phyloP scores from a whole-genome alignment of 2,329 filamentous ascomycete species.

The Hypoxylon rubiginosum region DNA sequence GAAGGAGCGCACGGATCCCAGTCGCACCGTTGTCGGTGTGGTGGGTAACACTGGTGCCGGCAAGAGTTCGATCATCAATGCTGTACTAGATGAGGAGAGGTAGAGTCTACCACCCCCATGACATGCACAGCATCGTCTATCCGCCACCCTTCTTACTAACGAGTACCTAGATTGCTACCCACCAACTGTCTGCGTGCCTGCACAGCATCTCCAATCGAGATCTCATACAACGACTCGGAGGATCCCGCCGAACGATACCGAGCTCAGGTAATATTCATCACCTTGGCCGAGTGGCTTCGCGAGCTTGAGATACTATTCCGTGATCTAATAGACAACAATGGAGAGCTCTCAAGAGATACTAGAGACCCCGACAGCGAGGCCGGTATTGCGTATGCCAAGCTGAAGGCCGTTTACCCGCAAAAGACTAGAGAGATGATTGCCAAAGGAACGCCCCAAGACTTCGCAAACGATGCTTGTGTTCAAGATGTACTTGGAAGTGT shows the following conservation, averaged over 20 bases:
- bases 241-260: conserved; percentile 45
- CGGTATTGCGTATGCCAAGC: conserved; percentile 47
- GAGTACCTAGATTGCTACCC: conserved; percentile 41
- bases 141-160: conserved; percentile 1
- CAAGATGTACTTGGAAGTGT: conserved; percentile 45
- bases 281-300: conserved; percentile 42
- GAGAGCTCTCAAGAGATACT: conserved; percentile 43
- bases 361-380: conserved; percentile 45
- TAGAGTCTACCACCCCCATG: conserved; percentile 23
- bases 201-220: conserved; percentile 48
- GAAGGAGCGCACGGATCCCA: conserved; percentile 53
- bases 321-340: conserved; percentile 44
- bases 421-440: conserved; percentile 49
- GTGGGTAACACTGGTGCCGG: conserved; percentile 73
- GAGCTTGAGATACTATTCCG: conserved; percentile 46
- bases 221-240: conserved; percentile 49
- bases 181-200: conserved; percentile 48
- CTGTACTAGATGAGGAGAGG: conserved; percentile 72
- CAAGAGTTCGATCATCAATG: conserved; percentile 74
- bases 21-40: conserved; percentile 66
- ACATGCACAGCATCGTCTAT: neutral
- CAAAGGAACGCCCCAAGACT: conserved; percentile 32
- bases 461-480: conserved; percentile 45
- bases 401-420: conserved; percentile 48
- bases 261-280: conserved; percentile 50